Base-by-base conservation (phyloP, 306 rosid species). In the Psophocarpus tetragonolobus region DNA sequence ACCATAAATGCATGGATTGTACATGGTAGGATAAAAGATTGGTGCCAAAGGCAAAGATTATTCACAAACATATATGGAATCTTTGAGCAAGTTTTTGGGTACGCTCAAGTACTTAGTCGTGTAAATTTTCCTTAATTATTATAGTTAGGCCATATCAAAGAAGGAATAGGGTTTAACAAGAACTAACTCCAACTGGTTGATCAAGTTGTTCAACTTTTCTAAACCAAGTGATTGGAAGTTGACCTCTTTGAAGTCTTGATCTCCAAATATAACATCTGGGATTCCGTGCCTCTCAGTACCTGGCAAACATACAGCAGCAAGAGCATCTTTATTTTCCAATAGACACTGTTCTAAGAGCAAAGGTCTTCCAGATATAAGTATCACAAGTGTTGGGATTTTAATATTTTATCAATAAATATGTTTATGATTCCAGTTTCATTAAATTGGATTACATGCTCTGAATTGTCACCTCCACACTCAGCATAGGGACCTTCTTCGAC, bases 241-340 rank as follows among this genome's bases (percentile, higher is more conserved):
- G 83, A 17, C 98, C 97, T 36, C 97, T 36, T 76, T 74, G 41
- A 90, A 90, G 83, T 91, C 91, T 50, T 86, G 79, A 80, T 85
- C 93, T 8, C 98, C 98, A 35, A 88, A 93, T 74, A 91, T 61
- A 32, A 91, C 91, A 20, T 93, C 98, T 8, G 89, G 18, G 53
- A 91, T 90, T 38, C 98, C 97, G 2, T 78, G 80, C 27, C 88
- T 97, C 87, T 91, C 97, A 32, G 87, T 88, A 71, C 97, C 96
- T 11, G 97, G 97, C 79, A 88, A 84, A 97, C 97, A 93, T 53
- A 96, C 97, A 45, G 92, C 94, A 80, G 91, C 87, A 20, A 91
- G 75, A 77, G 91, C 92, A 73, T 91, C 87, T 27, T 81, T 77
- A 68, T 88, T 93, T 69, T 81, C 91, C 56, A 91, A 83, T 45